These are phyloP conservation scores for Chytriomyces sp. DNA, from an alignment of 192 early-diverging fungal genomes.

Conservation along the genomic window DNA sequence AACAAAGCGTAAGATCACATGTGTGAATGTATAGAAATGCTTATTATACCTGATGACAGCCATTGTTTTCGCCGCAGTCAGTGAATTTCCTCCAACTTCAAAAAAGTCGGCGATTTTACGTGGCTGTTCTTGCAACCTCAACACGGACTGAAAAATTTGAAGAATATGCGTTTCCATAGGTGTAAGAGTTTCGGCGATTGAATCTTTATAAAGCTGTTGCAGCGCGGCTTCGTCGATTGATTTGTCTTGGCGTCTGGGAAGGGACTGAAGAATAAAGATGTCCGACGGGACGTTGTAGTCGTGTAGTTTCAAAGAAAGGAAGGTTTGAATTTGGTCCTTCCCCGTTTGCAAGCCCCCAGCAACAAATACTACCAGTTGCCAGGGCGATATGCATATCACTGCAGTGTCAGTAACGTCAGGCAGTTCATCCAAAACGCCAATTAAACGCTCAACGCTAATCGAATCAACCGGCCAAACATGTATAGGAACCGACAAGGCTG, in stretches of 20 bases:
- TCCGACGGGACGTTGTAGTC: not conserved
- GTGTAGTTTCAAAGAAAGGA: not conserved
- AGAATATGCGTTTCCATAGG: conserved; percentile 13
- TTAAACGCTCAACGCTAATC: not conserved
- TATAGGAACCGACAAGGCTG: conserved; percentile 40
- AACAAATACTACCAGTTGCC: not conserved
- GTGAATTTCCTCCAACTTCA: conserved; percentile 48
- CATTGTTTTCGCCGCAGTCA: conserved; percentile 29
- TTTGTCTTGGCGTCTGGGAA: not conserved
- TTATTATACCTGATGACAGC: conserved; percentile 1
- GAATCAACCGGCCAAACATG: not conserved
- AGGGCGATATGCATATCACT: not conserved
- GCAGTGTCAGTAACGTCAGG: conserved; percentile 12
- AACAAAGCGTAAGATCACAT: not conserved
- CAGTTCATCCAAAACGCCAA: not conserved
- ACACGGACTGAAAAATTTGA: conserved; percentile 37
- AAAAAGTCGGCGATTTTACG: conserved; percentile 45
- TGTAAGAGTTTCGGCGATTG: not conserved
- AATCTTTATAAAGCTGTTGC: not conserved
- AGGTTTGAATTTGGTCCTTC: not conserved
- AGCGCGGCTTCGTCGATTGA: not conserved
- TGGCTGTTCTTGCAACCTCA: conserved; percentile 33
- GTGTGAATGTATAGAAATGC: not conserved
- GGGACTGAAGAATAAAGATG: not conserved
- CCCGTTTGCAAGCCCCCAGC: not conserved